Base-by-base conservation (phyloP, 2,329 filamentous ascomycete genomes). In the Chlorencoelia australis region DNA sequence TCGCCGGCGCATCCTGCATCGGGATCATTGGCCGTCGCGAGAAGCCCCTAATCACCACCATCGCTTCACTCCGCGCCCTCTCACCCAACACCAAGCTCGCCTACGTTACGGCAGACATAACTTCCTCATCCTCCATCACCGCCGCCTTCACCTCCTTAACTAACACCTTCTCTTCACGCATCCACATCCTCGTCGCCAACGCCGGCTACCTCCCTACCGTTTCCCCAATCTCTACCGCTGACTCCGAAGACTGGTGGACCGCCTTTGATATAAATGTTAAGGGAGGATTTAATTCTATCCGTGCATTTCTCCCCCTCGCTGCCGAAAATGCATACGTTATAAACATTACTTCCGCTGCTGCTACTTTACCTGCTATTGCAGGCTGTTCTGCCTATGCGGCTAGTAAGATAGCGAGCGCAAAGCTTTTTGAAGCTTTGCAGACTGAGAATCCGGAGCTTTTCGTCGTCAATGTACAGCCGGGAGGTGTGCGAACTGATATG, bases 391-490 rank as follows among this genome's bases (percentile, higher is more conserved):
- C 53, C 5, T 69, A 69, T 44, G 50, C 57, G 11, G 55, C 58
- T 0, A 61, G 60, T 26, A 69, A 69, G 50, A 40, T 64, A 13
- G 61, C 62, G 0, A 44, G 55, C 0, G 54, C 56, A 29, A 64
- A 60, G 42, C 40, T 67, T 6, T 58, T 64, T 24, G 64, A 69
- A 34, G 59, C 55, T 33, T 48, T 68, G 13, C 56, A 52, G 1
- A 42, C 49, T 3, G 65, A 66, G 38, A 62, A 66, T 37, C 59
- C 58, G 0, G 44, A 49, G 5, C 28, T 66, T 8, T 51, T 55
- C 7, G 57, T 66, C 0, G 51, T 60, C 7, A 60, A 61, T 19
- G 48, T 67, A 11, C 65, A 69, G 13, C 66, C 67, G 0, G 66
- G 66, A 2, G 29, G 33, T 13, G 36, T 35, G 7, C 37, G 39